A percentile compares a stretch with the other conserved stretches of the same genome.
phyloP scores from a whole-genome alignment of 345 rosid species.

The Lagerstroemia speciosa region DNA sequence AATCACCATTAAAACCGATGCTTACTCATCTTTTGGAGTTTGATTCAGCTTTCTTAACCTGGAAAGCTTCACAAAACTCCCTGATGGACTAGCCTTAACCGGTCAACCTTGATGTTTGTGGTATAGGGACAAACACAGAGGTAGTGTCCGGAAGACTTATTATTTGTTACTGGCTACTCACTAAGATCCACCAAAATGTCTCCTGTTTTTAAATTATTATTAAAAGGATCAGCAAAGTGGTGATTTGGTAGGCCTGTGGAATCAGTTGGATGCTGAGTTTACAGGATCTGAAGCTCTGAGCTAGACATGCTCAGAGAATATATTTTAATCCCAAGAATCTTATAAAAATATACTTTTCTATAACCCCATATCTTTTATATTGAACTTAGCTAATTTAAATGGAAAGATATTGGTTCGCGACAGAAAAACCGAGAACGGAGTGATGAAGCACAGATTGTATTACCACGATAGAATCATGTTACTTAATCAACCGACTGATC shows the following conservation, averaged over 20 bases:
- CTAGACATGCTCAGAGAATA: background rate
- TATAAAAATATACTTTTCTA: background rate
- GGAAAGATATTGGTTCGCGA: conserved; percentile 5
- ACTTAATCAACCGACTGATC: too few relatives aligned
- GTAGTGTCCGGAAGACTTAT: background rate
- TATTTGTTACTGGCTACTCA: background rate
- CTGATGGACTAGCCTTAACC: background rate
- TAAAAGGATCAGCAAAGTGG: too few relatives aligned
- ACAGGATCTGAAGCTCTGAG: background rate
- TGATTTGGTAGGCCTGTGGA: too few relatives aligned
- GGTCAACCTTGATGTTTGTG: background rate
- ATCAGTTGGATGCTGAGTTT: background rate
- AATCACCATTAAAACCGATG: background rate
- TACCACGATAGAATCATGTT: too few relatives aligned
- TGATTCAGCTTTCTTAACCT: background rate
- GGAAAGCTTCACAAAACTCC: background rate
- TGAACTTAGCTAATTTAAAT: background rate
- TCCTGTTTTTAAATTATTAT: background rate
- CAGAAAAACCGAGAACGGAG: background rate
- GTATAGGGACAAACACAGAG: background rate
- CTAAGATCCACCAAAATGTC: background rate
- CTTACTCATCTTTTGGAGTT: background rate
- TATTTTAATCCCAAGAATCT: background rate
- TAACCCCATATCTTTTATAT: background rate
- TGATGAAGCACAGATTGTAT: too few relatives aligned